Evolutionary conservation across 2,329 filamentous ascomycete genomes (phyloP).

Genomic region (Rosellinia necatrix): DNA sequence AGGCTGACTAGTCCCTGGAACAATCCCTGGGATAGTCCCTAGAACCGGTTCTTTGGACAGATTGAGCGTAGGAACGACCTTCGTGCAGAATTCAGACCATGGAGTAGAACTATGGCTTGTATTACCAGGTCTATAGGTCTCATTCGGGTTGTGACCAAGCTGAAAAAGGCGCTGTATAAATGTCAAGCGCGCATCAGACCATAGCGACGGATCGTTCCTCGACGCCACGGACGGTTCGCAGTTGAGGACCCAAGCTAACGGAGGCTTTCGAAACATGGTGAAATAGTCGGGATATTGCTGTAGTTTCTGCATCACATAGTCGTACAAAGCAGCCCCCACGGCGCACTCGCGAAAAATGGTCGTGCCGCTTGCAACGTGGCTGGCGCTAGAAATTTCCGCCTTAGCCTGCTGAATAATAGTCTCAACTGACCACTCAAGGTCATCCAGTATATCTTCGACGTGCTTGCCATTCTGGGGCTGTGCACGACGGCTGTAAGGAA

Average conservation of each 20-base stretch:
- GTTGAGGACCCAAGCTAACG: neutral
- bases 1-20: too few relatives aligned
- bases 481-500: neutral
- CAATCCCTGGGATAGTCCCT: too few relatives aligned
- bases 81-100: neutral
- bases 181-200: neutral
- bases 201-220: neutral
- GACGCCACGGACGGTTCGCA: neutral
- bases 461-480: neutral
- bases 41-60: neutral
- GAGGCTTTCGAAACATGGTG: neutral
- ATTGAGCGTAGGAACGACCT: neutral
- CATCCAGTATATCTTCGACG: neutral
- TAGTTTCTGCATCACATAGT: neutral
- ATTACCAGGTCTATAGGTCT: neutral
- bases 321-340: neutral
- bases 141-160: neutral
- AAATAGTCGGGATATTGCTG: neutral
- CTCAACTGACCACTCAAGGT: neutral
- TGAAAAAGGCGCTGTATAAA: neutral
- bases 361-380: neutral
- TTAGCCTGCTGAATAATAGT: neutral
- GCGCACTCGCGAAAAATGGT: neutral
- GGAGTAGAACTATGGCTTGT: neutral
- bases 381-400: neutral